Conservation (phyloP, 2,329 filamentous ascomycete species). For the Cladosporium sp. region DNA sequence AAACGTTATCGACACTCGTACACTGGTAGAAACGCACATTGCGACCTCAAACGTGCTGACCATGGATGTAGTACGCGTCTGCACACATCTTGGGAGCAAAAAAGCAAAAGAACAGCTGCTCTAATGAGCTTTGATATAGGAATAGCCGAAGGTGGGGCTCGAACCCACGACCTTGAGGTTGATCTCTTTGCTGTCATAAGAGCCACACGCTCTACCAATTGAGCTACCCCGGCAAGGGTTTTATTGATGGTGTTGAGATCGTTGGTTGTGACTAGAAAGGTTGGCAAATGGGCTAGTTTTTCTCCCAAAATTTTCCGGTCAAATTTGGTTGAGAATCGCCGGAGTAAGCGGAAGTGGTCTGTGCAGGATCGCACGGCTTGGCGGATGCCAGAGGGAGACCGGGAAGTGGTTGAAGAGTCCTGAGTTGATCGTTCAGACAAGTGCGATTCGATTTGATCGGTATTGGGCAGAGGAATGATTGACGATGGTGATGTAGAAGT, state of each 20-base stretch:
- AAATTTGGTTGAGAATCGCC: neutral
- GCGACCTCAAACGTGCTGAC: no score
- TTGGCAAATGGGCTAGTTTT: neutral
- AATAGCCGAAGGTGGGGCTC: constrained; percentile 25
- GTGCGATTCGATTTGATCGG: no score
- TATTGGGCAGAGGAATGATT: no score
- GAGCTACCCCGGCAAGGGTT: constrained; percentile 43
- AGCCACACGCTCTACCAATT: constrained; percentile 53
- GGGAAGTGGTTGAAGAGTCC: no score
- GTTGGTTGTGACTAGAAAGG: neutral
- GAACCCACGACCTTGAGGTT: constrained; percentile 27
- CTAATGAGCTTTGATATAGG: constrained; percentile 11
- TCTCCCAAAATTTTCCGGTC: neutral
- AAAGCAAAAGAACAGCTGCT: constrained; percentile 8
- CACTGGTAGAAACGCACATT: no score
- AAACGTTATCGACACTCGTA: no score
- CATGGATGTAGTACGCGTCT: no score
- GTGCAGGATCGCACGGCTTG: neutral
- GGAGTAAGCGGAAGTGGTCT: neutral
- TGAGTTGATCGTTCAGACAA: no score
- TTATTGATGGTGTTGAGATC: neutral
- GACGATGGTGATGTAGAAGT: no score
- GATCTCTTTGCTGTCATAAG: constrained; percentile 32
- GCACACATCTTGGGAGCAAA: no score
- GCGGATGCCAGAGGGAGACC: no score